These are phyloP conservation scores for Pseudogymnoascus sp. DNA, from an alignment of 2,329 filamentous ascomycete species.

Conservation along the genomic window DNA sequence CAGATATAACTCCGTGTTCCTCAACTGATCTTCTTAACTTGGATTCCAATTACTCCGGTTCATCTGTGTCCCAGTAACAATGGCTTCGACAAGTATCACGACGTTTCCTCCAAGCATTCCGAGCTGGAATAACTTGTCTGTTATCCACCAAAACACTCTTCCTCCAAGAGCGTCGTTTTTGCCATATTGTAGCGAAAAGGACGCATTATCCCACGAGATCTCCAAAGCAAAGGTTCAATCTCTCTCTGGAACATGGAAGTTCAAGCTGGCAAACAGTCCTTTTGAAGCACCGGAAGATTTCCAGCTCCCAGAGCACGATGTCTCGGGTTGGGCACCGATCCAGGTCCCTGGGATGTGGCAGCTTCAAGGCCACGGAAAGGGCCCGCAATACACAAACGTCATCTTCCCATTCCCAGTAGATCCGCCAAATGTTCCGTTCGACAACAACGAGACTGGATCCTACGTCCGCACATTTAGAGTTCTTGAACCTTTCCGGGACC, in stretches of 20 bases:
- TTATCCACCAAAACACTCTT: slow-evolving; percentile 53
- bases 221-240: slow-evolving; percentile 31
- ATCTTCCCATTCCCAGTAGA: slow-evolving; percentile 45
- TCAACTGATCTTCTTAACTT: neutral
- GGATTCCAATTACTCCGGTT: neutral
- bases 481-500: slow-evolving; percentile 31
- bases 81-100: neutral
- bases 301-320: slow-evolving; percentile 17
- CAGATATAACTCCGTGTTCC: neutral
- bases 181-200: slow-evolving; percentile 39
- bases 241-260: slow-evolving; percentile 24
- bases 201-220: slow-evolving; percentile 38
- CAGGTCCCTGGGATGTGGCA: slow-evolving; percentile 48
- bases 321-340: slow-evolving; percentile 37
- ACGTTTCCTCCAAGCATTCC: slow-evolving; percentile 29
- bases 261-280: slow-evolving; percentile 20
- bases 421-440: slow-evolving; percentile 43
- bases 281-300: slow-evolving; percentile 22
- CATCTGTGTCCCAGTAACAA: neutral
- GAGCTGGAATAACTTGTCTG: slow-evolving; percentile 53
- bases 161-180: slow-evolving; percentile 49
- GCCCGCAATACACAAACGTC: slow-evolving; percentile 45
- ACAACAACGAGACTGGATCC: slow-evolving; percentile 44
- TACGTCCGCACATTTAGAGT: slow-evolving; percentile 42
- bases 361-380: slow-evolving; percentile 45